These are phyloP conservation scores for Pseudonitzschia pungens DNA, from an alignment of 108 stramenopile genomes.

Conservation along the genomic window DNA sequence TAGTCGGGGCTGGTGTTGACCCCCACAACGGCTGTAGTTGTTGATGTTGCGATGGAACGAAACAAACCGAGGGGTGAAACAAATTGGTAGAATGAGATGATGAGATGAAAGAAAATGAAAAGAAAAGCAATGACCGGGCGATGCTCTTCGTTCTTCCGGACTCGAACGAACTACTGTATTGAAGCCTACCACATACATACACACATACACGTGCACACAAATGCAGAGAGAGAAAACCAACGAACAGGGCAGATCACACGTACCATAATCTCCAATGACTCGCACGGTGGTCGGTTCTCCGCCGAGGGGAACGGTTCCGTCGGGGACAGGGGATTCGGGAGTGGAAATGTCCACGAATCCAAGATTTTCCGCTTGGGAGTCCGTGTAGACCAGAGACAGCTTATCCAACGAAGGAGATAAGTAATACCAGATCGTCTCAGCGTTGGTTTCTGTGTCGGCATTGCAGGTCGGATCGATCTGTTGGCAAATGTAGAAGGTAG, in stretches of 20 bases:
- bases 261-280: slow-evolving; percentile 37
- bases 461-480: slow-evolving; percentile 44
- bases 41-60: too few species aligned
- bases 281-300: slow-evolving; percentile 75
- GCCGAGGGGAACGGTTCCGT: slow-evolving; percentile 36
- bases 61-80: not conserved
- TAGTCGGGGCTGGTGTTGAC: slow-evolving; percentile 58
- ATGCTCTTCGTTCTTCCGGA: too few species aligned
- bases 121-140: too few species aligned
- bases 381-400: slow-evolving; percentile 52
- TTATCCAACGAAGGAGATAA: not conserved
- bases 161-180: too few species aligned
- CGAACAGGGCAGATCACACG: too few species aligned
- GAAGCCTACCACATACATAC: not conserved
- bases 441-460: slow-evolving; percentile 38
- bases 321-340: slow-evolving; percentile 36
- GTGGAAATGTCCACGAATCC: slow-evolving; percentile 69
- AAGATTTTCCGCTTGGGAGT: slow-evolving; percentile 29
- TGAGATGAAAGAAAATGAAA: not conserved
- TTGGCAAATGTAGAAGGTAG: slow-evolving; percentile 42
- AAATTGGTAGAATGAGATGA: too few species aligned
- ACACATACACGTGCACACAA: too few species aligned
- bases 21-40: slow-evolving; percentile 32
- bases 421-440: slow-evolving; percentile 38
- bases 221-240: not conserved